Conservation (phyloP, 768 basidiomycete genomes). For the Podaxis sp. region DNA sequence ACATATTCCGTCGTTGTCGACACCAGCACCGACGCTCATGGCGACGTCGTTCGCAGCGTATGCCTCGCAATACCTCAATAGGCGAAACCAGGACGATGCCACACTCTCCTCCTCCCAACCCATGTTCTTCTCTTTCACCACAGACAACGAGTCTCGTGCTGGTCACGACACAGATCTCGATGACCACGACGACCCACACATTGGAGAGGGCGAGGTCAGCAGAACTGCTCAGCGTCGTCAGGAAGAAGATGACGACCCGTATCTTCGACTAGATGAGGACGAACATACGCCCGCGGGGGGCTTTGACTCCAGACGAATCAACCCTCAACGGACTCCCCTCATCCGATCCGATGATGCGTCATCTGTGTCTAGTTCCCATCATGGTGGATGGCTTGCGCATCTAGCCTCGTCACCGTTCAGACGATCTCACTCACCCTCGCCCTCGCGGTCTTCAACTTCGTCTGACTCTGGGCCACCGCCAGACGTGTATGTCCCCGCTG, state of each 20-base stretch:
- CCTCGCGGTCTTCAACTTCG: constrained; percentile 42
- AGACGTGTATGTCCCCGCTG: constrained; percentile 37
- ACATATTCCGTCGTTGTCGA: constrained; percentile 14
- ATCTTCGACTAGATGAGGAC: constrained; percentile 75
- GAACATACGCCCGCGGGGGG: constrained; percentile 34
- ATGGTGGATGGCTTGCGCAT: constrained; percentile 72
- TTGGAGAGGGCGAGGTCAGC: constrained; percentile 41
- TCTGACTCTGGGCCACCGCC: constrained; percentile 43
- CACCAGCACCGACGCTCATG: constrained; percentile 31
- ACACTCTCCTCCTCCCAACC: constrained; percentile 69
- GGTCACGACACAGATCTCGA: constrained; percentile 55
- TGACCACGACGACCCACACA: constrained; percentile 78
- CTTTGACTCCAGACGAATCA: constrained; percentile 27
- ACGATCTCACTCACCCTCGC: constrained; percentile 33
- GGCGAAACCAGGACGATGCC: constrained; percentile 47
- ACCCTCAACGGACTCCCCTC: constrained; percentile 38
- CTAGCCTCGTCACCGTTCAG: constrained; percentile 59
- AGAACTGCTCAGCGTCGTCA: constrained; percentile 29
- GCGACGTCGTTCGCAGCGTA: constrained; percentile 78
- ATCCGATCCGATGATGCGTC: constrained; percentile 34
- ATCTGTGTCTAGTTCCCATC: constrained; percentile 38
- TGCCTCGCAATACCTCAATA: constrained; percentile 78
- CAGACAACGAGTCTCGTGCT: constrained; percentile 62
- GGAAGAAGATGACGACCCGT: constrained; percentile 72
- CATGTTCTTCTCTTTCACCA: constrained; percentile 87